Conservation (phyloP, 208 protist species). For the Trypanosoma vivax region DNA sequence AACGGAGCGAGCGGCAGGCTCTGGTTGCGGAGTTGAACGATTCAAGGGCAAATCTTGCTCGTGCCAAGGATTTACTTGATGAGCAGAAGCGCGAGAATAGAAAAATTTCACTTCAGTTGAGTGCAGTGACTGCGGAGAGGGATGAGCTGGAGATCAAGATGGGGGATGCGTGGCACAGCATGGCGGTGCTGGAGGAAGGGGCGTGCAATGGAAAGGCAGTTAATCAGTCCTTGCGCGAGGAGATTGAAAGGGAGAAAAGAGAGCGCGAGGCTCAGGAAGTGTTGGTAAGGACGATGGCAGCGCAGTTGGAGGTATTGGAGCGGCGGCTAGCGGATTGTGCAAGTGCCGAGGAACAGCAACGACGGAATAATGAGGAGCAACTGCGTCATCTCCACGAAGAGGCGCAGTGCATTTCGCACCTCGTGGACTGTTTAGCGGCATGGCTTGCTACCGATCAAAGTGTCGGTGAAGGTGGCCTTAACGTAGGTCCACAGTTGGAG, state of each 20-base stretch:
- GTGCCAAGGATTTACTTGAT: constrained; percentile 20
- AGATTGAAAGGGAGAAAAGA: constrained; percentile 5
- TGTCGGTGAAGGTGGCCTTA: no score
- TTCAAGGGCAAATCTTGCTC: constrained; percentile 22
- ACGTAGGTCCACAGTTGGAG: neutral
- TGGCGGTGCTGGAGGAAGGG: constrained; percentile 27
- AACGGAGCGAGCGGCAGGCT: constrained; percentile 24
- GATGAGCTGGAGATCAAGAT: constrained; percentile 54
- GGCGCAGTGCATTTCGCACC: neutral
- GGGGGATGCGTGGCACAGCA: constrained; percentile 48
- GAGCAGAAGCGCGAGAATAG: constrained; percentile 32
- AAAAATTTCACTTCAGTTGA: constrained; percentile 25
- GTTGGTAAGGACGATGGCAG: constrained; percentile 12
- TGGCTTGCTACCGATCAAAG: neutral
- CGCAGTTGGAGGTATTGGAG: constrained; percentile 22
- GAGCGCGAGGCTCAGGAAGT: constrained; percentile 20
- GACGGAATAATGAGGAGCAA: constrained; percentile 7
- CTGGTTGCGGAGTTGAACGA: constrained; percentile 32
- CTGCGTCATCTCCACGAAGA: constrained; percentile 1
- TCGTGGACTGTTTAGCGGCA: constrained; percentile 6
- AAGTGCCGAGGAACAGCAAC: constrained; percentile 9
- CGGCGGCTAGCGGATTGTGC: constrained; percentile 7
- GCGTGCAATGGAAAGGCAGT: constrained; percentile 21
- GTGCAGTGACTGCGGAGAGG: constrained; percentile 43
- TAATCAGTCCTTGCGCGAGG: constrained; percentile 11